A percentile compares a stretch with the other conserved stretches of the same genome.
Conservation (phyloP, 768 basidiomycete genomes). For the Kwoniella shandongensis region DNA sequence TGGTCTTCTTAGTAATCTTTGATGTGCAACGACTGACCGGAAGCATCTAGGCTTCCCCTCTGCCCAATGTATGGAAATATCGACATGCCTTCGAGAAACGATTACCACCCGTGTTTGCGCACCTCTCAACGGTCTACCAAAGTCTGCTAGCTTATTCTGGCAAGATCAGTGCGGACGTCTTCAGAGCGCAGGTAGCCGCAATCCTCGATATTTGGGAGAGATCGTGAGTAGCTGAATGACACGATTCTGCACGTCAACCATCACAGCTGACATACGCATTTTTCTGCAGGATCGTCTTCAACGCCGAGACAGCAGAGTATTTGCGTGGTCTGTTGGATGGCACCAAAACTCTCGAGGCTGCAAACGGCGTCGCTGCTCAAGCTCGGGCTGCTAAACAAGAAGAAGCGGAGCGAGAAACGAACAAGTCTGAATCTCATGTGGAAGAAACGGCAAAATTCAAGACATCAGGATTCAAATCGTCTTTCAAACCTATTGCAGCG, state of each 20-base stretch:
- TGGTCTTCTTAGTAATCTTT: not conserved
- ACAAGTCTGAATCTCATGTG: not conserved
- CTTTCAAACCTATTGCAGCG: constrained; percentile 39
- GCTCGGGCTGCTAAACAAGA: not conserved
- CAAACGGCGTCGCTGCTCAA: not conserved
- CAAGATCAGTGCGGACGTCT: constrained; percentile 90
- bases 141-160: constrained; percentile 75
- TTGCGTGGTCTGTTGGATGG: constrained; percentile 70
- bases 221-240: constrained; percentile 57
- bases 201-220: constrained; percentile 97
- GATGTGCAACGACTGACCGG: not conserved
- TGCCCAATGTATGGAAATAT: constrained; percentile 97
- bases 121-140: constrained; percentile 87
- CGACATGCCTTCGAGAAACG: constrained; percentile 89
- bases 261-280: not conserved
- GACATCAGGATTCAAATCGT: constrained; percentile 50
- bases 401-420: constrained; percentile 5
- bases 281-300: constrained; percentile 73
- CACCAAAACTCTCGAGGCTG: constrained; percentile 23
- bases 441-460: constrained; percentile 42
- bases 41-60: constrained; percentile 68
- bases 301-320: constrained; percentile 76
- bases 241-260: not conserved
- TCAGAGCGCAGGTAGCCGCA: constrained; percentile 85
- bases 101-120: constrained; percentile 92